These are phyloP conservation scores for Martiniozyma asiatica DNA, from an alignment of 1,139 yeast species.

Conservation along the genomic window DNA sequence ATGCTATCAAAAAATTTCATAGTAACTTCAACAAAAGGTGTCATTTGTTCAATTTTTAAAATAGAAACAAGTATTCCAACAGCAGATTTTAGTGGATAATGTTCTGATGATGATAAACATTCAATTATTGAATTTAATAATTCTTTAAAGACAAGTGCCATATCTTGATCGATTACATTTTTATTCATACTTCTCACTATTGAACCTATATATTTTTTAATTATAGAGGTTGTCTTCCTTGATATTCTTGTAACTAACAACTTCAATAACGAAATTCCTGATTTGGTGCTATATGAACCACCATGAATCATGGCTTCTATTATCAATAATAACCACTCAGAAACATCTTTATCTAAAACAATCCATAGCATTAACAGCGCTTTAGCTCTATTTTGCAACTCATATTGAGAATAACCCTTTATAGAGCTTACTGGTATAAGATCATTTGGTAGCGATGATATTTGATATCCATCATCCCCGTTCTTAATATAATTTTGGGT, in stretches of 20 bases:
- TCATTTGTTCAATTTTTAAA: background rate
- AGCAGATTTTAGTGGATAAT: background rate
- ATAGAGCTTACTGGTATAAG: slow-evolving; percentile 22
- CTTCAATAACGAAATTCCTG: slow-evolving; percentile 7
- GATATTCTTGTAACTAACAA: slow-evolving; percentile 8
- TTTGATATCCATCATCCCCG: slow-evolving; percentile 1
- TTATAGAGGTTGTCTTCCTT: slow-evolving; percentile 13
- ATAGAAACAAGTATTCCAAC: slow-evolving; percentile 1
- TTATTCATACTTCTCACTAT: slow-evolving; percentile 2
- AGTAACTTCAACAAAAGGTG: background rate
- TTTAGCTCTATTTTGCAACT: slow-evolving; percentile 20
- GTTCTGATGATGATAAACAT: background rate
- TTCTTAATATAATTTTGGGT: slow-evolving; percentile 8
- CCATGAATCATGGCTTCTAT: slow-evolving; percentile 13
- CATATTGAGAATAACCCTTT: slow-evolving; percentile 13
- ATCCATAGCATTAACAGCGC: slow-evolving; percentile 18
- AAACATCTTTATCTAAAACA: slow-evolving; percentile 19
- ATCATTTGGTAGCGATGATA: slow-evolving; percentile 17
- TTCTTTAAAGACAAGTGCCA: slow-evolving; percentile 1
- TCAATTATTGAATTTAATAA: background rate
- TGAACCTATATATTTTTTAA: slow-evolving; percentile 11
- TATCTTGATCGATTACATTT: background rate
- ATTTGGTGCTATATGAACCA: slow-evolving; percentile 6
- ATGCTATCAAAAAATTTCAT: slow-evolving; percentile 1
- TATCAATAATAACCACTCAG: slow-evolving; percentile 13